Evolutionary conservation across 495 filamentous ascomycete species (phyloP).

Genomic region (Trichoderma gamsii): DNA sequence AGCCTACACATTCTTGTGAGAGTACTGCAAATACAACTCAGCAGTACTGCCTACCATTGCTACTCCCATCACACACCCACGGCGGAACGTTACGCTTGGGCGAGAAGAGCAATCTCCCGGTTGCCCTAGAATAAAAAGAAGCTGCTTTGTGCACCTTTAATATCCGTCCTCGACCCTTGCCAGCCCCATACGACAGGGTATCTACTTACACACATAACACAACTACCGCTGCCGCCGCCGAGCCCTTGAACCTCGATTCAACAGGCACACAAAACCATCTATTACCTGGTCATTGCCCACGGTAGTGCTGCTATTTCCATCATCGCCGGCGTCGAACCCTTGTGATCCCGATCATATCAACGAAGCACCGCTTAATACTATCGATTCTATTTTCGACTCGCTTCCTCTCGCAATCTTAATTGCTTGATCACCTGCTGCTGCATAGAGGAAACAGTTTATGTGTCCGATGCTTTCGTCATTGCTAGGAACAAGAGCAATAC

Average conservation of each 20-base stretch:
- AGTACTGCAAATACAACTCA: too few species aligned
- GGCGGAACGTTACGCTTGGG: constrained; percentile 3
- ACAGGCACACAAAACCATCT: too few species aligned
- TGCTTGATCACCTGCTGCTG: not conserved
- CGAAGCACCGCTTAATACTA: not conserved
- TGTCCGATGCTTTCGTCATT: constrained; percentile 12
- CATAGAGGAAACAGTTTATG: not conserved
- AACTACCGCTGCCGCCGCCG: not conserved
- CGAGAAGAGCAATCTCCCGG: not conserved
- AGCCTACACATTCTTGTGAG: not conserved
- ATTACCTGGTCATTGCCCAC: not conserved
- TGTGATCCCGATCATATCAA: not conserved
- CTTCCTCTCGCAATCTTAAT: not conserved
- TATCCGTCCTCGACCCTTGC: not conserved
- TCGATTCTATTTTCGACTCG: not conserved
- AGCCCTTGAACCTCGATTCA: too few species aligned
- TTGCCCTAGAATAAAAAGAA: not conserved
- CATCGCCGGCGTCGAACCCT: not conserved
- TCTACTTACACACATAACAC: not conserved
- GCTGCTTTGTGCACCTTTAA: not conserved
- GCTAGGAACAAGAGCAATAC: constrained; percentile 13
- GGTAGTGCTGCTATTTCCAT: constrained; percentile 1
- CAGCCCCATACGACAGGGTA: not conserved
- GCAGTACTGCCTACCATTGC: too few species aligned
- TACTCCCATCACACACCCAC: not conserved